phyloP scores from a whole-genome alignment of 1,139 yeast genomes.

The Suhomyces bribrorum region DNA sequence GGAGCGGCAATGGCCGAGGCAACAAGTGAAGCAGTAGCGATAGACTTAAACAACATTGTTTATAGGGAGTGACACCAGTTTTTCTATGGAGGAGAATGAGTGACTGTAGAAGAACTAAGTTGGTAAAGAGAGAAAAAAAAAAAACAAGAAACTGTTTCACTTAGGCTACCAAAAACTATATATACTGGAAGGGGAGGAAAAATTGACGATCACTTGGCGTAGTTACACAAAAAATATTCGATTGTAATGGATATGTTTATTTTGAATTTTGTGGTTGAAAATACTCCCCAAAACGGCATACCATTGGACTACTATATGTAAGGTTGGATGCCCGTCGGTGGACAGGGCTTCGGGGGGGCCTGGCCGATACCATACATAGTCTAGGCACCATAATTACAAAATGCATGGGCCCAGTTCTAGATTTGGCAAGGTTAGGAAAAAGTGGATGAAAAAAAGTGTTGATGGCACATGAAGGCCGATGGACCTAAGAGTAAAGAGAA shows the following conservation, averaged over 20 bases:
- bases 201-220: slow-evolving; percentile 8
- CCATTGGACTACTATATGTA: background rate
- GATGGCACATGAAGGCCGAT: too few species aligned
- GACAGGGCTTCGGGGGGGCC: background rate
- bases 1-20: slow-evolving; percentile 31
- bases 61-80: slow-evolving; percentile 12
- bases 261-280: slow-evolving; percentile 1
- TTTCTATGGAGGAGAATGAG: slow-evolving; percentile 25
- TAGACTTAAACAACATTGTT: slow-evolving; percentile 27
- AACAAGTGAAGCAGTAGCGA: slow-evolving; percentile 24
- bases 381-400: too few species aligned
- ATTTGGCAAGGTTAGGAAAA: too few species aligned
- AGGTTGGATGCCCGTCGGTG: background rate
- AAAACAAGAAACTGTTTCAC: background rate
- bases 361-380: too few species aligned
- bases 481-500: too few species aligned
- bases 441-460: too few species aligned
- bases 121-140: slow-evolving; percentile 6
- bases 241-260: slow-evolving; percentile 2
- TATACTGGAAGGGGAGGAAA: slow-evolving; percentile 4
- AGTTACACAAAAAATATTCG: slow-evolving; percentile 5
- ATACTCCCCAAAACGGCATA: background rate
- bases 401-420: too few species aligned
- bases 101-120: slow-evolving; percentile 23
- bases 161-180: slow-evolving; percentile 3